phyloP scores from a whole-genome alignment of 805 yeast species.

The Komagataella pastoris region DNA sequence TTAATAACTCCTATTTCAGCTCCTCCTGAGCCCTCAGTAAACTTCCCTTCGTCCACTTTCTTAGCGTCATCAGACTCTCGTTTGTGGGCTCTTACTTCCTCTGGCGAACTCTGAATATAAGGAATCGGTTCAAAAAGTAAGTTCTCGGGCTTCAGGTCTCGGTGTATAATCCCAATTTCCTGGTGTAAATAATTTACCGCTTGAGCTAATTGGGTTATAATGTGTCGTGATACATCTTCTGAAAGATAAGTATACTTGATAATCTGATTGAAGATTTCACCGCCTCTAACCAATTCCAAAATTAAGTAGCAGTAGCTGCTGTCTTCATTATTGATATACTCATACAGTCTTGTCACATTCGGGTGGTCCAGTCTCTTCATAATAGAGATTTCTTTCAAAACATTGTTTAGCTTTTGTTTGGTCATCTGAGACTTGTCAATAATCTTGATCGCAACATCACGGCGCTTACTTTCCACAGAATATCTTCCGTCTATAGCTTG shows the following conservation, averaged over 20 bases:
- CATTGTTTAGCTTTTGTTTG: slow-evolving; percentile 36
- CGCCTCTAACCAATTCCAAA: slow-evolving; percentile 61
- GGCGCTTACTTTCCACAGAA: slow-evolving; percentile 11
- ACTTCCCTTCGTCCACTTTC: slow-evolving; percentile 51
- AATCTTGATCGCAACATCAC: slow-evolving; percentile 57
- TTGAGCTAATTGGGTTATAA: slow-evolving; percentile 56
- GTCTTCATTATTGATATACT: slow-evolving; percentile 33
- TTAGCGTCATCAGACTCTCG: slow-evolving; percentile 45
- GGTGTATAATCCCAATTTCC: slow-evolving; percentile 58
- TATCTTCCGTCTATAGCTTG: slow-evolving; percentile 41
- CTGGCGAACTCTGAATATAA: slow-evolving; percentile 23
- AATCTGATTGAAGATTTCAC: slow-evolving; percentile 71
- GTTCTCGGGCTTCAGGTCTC: slow-evolving; percentile 79
- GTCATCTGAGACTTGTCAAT: slow-evolving; percentile 49
- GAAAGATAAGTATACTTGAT: slow-evolving; percentile 66
- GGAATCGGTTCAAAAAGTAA: slow-evolving; percentile 47
- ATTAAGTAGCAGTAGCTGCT: slow-evolving; percentile 44
- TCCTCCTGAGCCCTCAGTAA: slow-evolving; percentile 38
- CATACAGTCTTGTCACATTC: slow-evolving; percentile 43
- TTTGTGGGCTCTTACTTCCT: slow-evolving; percentile 26
- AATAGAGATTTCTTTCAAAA: slow-evolving; percentile 59
- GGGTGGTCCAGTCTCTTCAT: slow-evolving; percentile 54
- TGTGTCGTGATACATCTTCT: slow-evolving; percentile 61
- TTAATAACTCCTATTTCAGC: slow-evolving; percentile 54
- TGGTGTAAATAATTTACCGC: slow-evolving; percentile 64